Base-by-base conservation (phyloP, 192 early-diverging fungal species). In the Backusella macrospora region DNA sequence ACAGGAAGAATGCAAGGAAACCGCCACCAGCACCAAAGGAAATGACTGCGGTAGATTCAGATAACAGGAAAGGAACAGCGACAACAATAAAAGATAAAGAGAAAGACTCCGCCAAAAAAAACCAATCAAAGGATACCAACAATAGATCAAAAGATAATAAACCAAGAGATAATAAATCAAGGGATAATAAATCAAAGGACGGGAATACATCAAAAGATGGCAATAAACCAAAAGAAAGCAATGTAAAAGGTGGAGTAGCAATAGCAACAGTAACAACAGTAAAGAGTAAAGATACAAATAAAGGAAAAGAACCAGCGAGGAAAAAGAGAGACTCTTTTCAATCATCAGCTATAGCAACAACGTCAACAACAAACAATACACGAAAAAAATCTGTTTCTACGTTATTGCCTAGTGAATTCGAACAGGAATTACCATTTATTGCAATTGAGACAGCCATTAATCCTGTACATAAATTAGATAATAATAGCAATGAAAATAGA, bases 381-480 rank as follows among this genome's bases (percentile, higher is more conserved):
- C 52, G 52, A 9, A 59, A 13, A 29, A 18, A 23, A 5, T 59
- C 52, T 12, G 21, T 59, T 12, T 21, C 52, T 23, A 7, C 52
- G 52, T 26, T 59, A 59, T 23, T 23, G 26, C 9, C 52, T 26
- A 59, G n/a, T 4, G 52, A 59, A 4, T 68, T 68, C 29, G n/a
- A 62, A 0, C 38, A 59, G n/a, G 55, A 59, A 7, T 63, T 62
- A 7, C 18, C 38, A 5, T 72, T 72, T 43, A 72, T 72, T 72
- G 29, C 71, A 14, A 72, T 72, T n/a, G 71, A 72, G 37, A 43
- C 71, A 34, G 62, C 62, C 1, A 63, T 72, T 38, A 14, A 72
- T 38, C 71, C 71, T 16, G 48, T 72, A 18, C 63, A 65, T 46
- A 39, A 21, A 43, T 12, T 68, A 47, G 67, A 68, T 16, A 45